Evolutionary conservation across 371 early-diverging fungal species (phyloP), one percentile per base, ranked within the genome.

Genomic region (Syncephalastrum contaminatum): DNA sequence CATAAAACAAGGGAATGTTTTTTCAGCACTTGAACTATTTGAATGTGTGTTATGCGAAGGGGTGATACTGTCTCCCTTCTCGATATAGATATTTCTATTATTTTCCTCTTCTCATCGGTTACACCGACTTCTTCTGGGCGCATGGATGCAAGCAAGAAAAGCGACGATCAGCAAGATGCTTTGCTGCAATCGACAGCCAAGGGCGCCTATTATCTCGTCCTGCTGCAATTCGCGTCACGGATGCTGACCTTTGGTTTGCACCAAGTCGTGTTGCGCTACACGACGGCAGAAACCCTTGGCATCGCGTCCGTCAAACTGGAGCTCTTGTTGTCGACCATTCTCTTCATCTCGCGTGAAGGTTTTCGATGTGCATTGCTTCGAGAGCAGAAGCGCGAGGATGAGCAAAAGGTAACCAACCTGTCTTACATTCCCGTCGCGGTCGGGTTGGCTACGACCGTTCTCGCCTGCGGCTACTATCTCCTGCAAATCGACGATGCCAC

Each of bases 321-420:
- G 69, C 81, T 97, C 12, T 64, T 95, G 13, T 69, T 91, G 13
- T 85, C 88, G 15, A 89, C 96, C 0, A 87, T 96, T 43, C 73
- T 97, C 44, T 96, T 97, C 68, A 80, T 98, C 20, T 93, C 95
- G 0, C 80, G 98, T 12, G 98, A 98, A 67, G 88, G 88, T 19
- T 83, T 95, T 47, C 84, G 98, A 20, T 88, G 88, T 72, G 95
- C 93, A 0, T 66, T 93, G 21, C 64, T 95, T 43, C 72, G 83
- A 39, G 53, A 68, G n/a, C 60, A 54, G 21, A 16, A 42, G 36
- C 16, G 24, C 15, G 47, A 54, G 45, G 24, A 50, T 54, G 76
- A 77, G 13, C 91, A 91, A 66, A 74, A 73, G 48, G 63, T 90
- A 1, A 80, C 92, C 48, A 94, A 94, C 62, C 72, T 91, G 36